Evolutionary conservation across 345 rosid species (phyloP), one percentile per base, ranked within the genome.

Genomic region (Murraya koenigii): DNA sequence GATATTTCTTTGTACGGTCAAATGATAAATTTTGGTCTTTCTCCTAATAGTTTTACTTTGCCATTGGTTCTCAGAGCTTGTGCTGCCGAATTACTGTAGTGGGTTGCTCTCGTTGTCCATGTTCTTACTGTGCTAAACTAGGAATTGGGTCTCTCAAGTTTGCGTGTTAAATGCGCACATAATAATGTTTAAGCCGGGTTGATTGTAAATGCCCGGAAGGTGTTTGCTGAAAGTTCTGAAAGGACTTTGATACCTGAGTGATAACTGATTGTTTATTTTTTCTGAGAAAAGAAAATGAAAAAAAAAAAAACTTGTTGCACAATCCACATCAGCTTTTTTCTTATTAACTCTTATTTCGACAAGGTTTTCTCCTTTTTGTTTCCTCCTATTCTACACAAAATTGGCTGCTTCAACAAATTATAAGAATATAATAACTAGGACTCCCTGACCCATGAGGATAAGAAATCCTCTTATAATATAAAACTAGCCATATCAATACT

Each of bases 31-130:
- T 73, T 32, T 25, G 77, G 86, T 25, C 63, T 77, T 69, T 78
- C 78, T 4, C 85, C 88, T 1, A 87, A 83, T 72, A 82, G 82
- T 19, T 87, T 83, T 70, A 81, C 86, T 41, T 75, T 85, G 32
- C 87, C 86, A 20, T 83, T 83, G 71, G 86, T 83, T 3, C 82
- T 83, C 8, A 85, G 85, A 78, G 87, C 85, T 28, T 83, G 82
- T 20, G 83, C 78, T 11, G 22, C 13, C 8, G 35, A 25, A 49
- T 75, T 71, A 32, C 25, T 30, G 60, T 81, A 69, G 17, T 66
- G 82, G 84, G 73, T 72, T 33, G 80, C 81, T 22, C 71, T 72
- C 63, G 32, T 60, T 49, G 85, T 85, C 19, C 86, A 84, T 76
- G 36, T 74, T 72, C 78, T 80, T 75, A 69, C n/a, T n/a, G 56